Conservation (phyloP, 148 eudicot genomes). For the Camellia granthamiana region DNA sequence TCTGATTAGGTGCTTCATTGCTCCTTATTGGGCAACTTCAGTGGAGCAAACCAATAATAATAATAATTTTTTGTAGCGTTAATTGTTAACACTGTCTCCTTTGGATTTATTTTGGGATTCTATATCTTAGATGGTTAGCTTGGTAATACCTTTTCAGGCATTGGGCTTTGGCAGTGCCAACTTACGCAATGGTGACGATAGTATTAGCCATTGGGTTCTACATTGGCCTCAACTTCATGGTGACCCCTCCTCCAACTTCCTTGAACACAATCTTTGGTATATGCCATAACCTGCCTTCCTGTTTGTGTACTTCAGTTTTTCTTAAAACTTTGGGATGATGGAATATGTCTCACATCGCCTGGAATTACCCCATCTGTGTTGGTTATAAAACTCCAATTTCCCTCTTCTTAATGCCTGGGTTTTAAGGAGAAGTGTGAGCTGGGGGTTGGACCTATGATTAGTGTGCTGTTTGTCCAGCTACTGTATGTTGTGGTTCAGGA, state of each 20-base stretch:
- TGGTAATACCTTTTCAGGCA: slow-evolving; percentile 46
- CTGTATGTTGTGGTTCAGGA: too few relatives aligned
- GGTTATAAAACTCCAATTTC: too few relatives aligned
- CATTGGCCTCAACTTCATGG: slow-evolving; percentile 82
- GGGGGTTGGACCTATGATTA: too few relatives aligned
- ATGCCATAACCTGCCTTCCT: slow-evolving; percentile 13
- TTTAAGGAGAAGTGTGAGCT: too few relatives aligned
- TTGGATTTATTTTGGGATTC: not conserved
- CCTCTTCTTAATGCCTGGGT: too few relatives aligned
- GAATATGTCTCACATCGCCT: too few relatives aligned
- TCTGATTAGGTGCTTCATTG: not conserved
- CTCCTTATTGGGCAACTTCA: not conserved
- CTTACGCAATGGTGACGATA: slow-evolving; percentile 60
- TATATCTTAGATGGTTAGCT: not conserved
- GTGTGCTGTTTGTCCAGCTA: too few relatives aligned
- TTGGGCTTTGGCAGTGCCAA: slow-evolving; percentile 89
- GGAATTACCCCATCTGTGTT: too few relatives aligned
- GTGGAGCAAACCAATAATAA: too few relatives aligned
- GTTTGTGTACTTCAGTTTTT: not conserved
- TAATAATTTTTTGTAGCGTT: too few relatives aligned
- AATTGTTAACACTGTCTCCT: not conserved
- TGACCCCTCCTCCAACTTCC: slow-evolving; percentile 83
- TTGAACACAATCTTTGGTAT: slow-evolving; percentile 73
- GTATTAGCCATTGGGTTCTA: slow-evolving; percentile 61
- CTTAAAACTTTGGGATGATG: not conserved